Evolutionary conservation across 2,329 filamentous ascomycete genomes (phyloP), one percentile per base, ranked within the genome.

Genomic region (Microsporum ferrugineum): DNA sequence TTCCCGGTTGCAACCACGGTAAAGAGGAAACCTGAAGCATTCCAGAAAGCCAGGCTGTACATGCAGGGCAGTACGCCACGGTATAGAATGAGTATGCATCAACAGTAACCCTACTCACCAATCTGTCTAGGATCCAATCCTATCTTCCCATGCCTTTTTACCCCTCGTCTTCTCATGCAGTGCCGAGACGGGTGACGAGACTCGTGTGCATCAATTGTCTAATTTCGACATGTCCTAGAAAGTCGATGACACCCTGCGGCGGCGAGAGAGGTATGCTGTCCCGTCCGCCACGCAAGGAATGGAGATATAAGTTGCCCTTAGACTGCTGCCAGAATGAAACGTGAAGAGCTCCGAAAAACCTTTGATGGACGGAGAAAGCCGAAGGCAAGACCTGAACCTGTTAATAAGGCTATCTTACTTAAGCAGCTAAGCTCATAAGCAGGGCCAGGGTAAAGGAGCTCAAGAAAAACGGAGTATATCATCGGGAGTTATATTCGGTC

Each of bases 351-450:
- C 31, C 49, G 49, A 34, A 27, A 31, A 31, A 53, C 49, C 49
- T 53, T 53, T 29, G 27, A n/a, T 14, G 10, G 27, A 34, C 49
- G 49, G 49, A 33, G 49, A 53, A 53, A 53, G 49, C 49, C 49
- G 49, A 53, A 33, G 31, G 4, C 10, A 43, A 43, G 12, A 14
- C 39, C 10, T 12, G 39, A 43, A 10, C 34, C 34, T 12, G n/a
- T 17, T 43, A 5, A 12, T 27, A 27, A n/a, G 39, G 39, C 39
- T 43, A 10, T 34, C 49, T 53, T 53, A 53, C 49, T 53, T 53
- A 53, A 53, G 49, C 49, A 53, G 49, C 49, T 53, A 53, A 53
- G 49, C 49, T 33, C 49, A n/a, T 53, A 3, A 47, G 49, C 27
- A 53, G 29, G 49, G 17, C 49, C 3, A 31, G 49, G 27, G 31